Evolutionary conservation across 306 rosid genomes (phyloP), one percentile per base, ranked within the genome.

Genomic region (Cyclanthera cordifolia): DNA sequence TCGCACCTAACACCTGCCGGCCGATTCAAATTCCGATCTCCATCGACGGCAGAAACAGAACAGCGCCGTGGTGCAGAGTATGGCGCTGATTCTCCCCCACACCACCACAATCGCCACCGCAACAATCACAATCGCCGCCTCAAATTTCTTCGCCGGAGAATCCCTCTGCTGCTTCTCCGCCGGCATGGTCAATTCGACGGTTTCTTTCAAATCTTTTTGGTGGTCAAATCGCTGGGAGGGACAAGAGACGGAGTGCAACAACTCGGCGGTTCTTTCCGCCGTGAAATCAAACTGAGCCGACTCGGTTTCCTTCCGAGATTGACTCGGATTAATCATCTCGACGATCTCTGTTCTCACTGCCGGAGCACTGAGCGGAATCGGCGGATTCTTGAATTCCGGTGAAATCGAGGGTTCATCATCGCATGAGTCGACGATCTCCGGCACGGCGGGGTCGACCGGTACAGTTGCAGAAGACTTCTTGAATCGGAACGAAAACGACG

Each of bases 381-480:
- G 27, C 10, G 67, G 5, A 17, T 37, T 60, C 48, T 60, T 60
- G n/a, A 60, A 37, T 5, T 17, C 25, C 67, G 67, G 67, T 10
- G 11, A 60, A 2, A 19, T 8, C 20, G 47, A 60, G 27, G 21
- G 27, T 4, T 34, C 24, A 60, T 37, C n/a, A 2, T 32, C 9
- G 8, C 28, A 60, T 19, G 11, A 4, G 6, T 32, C 6, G 37
- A 1, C 4, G 37, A 32, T 32, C 37, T 32, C 37, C 37, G 37
- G 37, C 37, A 17, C 49, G 28, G 67, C 49, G 28, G n/a, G 10
- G 48, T 60, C 67, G 10, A 37, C 28, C 27, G 67, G 67, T 16
- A 60, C 67, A 19, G 67, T 60, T 17, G 67, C 67, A 34, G 67
- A 60, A 15, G 50, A 60, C 10, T 60, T 60, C 49, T 60, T 60